Percentiles rank a stretch among this genome's conserved stretches.
These are phyloP conservation scores for Magnaporthiopsis rhizophila DNA, from an alignment of 2,329 filamentous ascomycete genomes.

Conservation along the genomic window DNA sequence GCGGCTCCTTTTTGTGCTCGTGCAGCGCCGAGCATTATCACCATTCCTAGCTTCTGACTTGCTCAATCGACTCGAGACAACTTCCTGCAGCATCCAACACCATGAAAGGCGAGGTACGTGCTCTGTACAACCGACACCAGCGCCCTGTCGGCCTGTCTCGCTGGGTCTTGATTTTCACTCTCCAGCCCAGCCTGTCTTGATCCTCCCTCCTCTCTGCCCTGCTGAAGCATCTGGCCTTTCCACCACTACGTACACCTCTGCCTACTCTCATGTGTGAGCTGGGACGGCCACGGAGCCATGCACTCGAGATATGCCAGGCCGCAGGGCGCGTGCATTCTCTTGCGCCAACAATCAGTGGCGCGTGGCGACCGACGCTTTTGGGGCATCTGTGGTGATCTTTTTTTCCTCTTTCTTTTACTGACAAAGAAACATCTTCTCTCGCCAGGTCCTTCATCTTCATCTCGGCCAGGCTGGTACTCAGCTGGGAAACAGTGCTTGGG, in stretches of 20 bases:
- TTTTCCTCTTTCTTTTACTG: not conserved
- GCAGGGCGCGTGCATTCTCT: too few species aligned
- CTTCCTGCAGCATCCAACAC: constrained; percentile 19
- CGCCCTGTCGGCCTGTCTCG: not conserved
- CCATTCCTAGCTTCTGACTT: not conserved
- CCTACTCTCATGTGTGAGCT: too few species aligned
- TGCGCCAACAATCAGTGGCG: too few species aligned
- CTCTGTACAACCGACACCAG: not conserved
- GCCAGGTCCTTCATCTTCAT: constrained; percentile 55
- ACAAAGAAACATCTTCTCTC: constrained; percentile 5
- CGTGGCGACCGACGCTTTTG: too few species aligned
- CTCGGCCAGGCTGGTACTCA: constrained; percentile 63
- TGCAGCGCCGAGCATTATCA: not conserved
- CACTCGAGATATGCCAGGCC: too few species aligned
- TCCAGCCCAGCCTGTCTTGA: not conserved
- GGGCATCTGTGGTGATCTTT: constrained; percentile 6
- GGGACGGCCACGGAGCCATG: too few species aligned
- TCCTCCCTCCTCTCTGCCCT: not conserved
- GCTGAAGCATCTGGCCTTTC: not conserved
- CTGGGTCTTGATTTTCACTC: not conserved
- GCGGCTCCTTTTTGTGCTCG: not conserved
- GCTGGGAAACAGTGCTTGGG: constrained; percentile 69
- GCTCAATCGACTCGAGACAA: constrained; percentile 1
- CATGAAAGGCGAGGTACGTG: constrained; percentile 52
- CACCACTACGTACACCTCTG: constrained; percentile 2